Percentiles rank a stretch among this genome's conserved stretches.
Conservation (phyloP, 2,329 filamentous ascomycete species). For the Botryotinia calthae region DNA sequence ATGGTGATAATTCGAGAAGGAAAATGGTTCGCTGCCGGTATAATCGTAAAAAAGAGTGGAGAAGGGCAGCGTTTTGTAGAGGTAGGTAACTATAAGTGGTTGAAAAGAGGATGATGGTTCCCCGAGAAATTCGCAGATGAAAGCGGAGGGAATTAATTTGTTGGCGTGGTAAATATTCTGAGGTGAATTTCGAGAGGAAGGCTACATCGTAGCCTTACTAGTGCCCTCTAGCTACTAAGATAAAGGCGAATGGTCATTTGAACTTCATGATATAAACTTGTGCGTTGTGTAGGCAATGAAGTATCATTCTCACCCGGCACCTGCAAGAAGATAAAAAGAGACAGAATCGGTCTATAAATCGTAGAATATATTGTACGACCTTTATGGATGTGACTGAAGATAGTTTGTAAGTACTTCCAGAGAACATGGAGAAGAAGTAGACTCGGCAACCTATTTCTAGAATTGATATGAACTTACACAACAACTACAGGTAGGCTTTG, state of each 20-base stretch:
- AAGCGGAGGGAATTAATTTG: neutral
- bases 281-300: neutral
- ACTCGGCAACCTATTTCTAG: neutral
- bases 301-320: neutral
- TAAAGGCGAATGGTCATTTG: neutral
- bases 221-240: neutral
- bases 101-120: neutral
- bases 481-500: neutral
- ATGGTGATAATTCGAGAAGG: neutral
- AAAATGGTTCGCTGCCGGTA: neutral
- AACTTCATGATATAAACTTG: neutral
- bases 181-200: neutral
- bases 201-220: neutral
- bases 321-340: neutral
- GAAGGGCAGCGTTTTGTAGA: neutral
- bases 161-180: neutral
- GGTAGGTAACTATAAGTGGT: neutral
- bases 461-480: neutral
- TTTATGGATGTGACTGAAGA: neutral
- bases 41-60: neutral
- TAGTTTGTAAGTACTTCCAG: neutral
- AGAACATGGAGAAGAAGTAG: neutral
- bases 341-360: neutral
- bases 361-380: accelerated
- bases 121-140: neutral